phyloP scores from a whole-genome alignment of 768 basidiomycete genomes.

The Kondoa subrosea region DNA sequence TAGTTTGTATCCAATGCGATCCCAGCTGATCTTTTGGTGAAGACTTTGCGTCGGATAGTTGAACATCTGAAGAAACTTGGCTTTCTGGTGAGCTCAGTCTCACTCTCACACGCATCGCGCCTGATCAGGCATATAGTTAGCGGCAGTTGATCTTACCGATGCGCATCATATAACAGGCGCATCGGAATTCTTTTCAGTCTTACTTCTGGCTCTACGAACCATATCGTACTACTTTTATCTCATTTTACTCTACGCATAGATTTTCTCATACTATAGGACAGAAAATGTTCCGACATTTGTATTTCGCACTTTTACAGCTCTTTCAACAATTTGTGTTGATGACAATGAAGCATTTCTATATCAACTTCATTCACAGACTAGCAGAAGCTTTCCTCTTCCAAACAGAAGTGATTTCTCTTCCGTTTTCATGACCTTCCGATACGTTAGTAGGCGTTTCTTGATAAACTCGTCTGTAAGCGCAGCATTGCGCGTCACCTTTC shows the following conservation, averaged over 20 bases:
- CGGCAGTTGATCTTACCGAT: conserved; percentile 86
- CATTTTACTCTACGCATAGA: too few species aligned
- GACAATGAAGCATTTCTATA: neutral
- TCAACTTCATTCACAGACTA: too few species aligned
- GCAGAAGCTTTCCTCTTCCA: neutral
- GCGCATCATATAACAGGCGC: conserved; percentile 94
- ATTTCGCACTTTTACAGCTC: too few species aligned
- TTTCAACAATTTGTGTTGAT: neutral
- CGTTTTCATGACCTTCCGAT: neutral
- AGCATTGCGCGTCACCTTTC: neutral
- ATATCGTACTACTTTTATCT: too few species aligned
- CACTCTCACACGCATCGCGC: neutral
- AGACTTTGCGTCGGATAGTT: conserved; percentile 67
- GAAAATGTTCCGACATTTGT: too few species aligned
- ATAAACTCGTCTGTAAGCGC: neutral
- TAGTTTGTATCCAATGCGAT: neutral
- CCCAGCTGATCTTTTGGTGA: conserved; percentile 31
- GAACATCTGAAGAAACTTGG: conserved; percentile 52
- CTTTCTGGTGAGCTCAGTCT: conserved; percentile 54
- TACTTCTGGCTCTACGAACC: conserved; percentile 76
- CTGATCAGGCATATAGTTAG: conserved; percentile 36
- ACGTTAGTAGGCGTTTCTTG: neutral
- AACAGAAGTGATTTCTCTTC: neutral
- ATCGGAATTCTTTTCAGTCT: conserved; percentile 78
- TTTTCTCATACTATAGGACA: too few species aligned